phyloP scores from a whole-genome alignment of 2,329 filamentous ascomycete species.

The Coleophoma crateriformis region DNA sequence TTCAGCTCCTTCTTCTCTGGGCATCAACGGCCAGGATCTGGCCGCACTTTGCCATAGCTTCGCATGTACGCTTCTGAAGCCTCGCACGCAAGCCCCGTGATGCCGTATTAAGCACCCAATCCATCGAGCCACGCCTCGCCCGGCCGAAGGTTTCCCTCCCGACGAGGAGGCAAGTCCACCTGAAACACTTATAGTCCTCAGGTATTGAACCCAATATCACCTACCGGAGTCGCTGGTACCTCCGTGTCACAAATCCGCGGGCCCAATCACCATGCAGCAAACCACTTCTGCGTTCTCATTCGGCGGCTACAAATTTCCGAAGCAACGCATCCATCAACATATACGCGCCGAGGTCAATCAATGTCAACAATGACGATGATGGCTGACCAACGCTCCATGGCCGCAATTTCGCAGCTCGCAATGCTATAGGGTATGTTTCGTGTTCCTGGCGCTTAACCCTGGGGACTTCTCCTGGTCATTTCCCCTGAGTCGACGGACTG shows the following conservation, averaged over 20 bases:
- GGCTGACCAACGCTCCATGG: no score
- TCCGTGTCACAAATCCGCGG: neutral
- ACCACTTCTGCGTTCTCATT: conserved; percentile 11
- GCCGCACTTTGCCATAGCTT: neutral
- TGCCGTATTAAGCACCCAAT: neutral
- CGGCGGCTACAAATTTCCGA: conserved; percentile 7
- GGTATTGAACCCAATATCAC: no score
- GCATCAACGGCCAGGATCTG: neutral
- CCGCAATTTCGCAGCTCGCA: neutral
- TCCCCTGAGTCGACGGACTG: no score
- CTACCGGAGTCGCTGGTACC: neutral
- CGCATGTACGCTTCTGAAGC: no score
- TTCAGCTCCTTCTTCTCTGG: neutral
- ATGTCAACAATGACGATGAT: no score
- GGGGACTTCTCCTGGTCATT: no score
- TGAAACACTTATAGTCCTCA: no score
- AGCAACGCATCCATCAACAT: no score
- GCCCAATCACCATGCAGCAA: conserved; percentile 10
- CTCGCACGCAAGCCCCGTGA: neutral
- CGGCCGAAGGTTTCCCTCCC: no score
- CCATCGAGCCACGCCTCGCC: no score
- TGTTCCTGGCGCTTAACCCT: conserved; percentile 19
- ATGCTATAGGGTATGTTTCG: conserved; percentile 12
- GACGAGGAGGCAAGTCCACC: no score
- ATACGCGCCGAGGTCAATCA: conserved; percentile 11